Base-by-base conservation (phyloP, 306 rosid species). In the Malus sylvestris region DNA sequence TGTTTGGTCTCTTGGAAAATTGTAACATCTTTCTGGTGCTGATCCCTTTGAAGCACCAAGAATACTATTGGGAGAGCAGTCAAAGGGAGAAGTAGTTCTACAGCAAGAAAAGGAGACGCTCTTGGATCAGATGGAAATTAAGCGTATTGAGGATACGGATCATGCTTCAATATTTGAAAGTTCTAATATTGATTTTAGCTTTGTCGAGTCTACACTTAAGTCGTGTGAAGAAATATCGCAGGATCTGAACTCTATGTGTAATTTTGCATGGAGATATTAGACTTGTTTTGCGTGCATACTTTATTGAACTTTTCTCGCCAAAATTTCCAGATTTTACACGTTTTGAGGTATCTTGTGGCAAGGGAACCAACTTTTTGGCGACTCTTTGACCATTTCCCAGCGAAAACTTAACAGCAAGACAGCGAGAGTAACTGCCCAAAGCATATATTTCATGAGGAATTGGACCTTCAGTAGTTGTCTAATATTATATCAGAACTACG, bases 201-300 rank as follows among this genome's bases (percentile, higher is more conserved):
- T 87, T 82, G 46, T 83, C 78, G 96, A 91, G 68, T 80, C 89
- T 80, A 77, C 88, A 49, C 80, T 85, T 64, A 67, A 72, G 74
- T 82, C 91, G 63, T 6, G 44, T 16, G 93, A 84, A 57, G 83
- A 83, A 44, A 75, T 80, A 80, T 76, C 85, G 76, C 64, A 84
- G 61, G 90, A 91, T 74, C 62, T 81, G 22, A 73, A 80, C 64
- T 83, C 84, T 66, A 76, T 81, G 82, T 82, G 80, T 82, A 87
- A 89, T 51, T 76, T 91, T 89, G 83, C 88, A 76, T 91, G 96
- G 93, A 83, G 80, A 79, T 86, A 87, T 85, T 87, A 89, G 69
- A 14, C 49, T 35, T 35, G 14, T 38, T 66, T 22, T 66, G 70
- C 42, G 18, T 8, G 45, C 1, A 61, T 13, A 22, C 14, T 53